Base-by-base conservation (phyloP, 768 basidiomycete species). In the Boletus vinaceobasis region DNA sequence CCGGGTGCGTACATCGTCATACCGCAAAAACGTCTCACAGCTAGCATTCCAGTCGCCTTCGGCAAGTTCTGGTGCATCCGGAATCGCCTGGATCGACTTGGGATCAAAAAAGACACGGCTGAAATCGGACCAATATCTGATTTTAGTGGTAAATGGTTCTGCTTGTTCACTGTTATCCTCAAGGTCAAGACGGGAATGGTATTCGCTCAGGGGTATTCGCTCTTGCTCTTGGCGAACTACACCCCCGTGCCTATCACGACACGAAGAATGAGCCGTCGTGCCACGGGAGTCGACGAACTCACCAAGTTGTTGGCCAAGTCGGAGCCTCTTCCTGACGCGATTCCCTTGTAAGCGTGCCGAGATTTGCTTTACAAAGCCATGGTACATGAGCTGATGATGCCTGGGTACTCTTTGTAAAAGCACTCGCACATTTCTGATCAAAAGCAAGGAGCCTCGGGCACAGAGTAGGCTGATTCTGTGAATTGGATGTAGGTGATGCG, bases 391-490 rank as follows among this genome's bases (percentile, higher is more conserved):
- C 37, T 42, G 40, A 52, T 42, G 40, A 52, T 27, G 37, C 26
- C 10, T 19, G 13, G 21, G 39, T 42, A 53, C 35, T 35, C 56
- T 50, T 43, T 39, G 32, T 26, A 50, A 47, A 43, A 47, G 13
- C 35, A 42, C 44, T 32, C 56, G 54, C 55, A 86, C 87, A 77
- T 76, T 86, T 88, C 42, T 76, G 71, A 69, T 90, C 89, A 62
- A 91, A 83, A 19, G 81, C 67, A 29, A 91, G 75, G 14, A 86
- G 69, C 46, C 89, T 76, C 31, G 89, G 89, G 61, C 77, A 85
- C 77, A 48, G 74, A 70, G 68, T 77, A 35, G 65, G 73, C 62
- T 67, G 79, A 66, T 63, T 64, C 60, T 61, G 39, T 45, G 23
- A 48, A 61, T 44, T 10, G 26, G 39, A 19, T 27, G 42, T 26